Evolutionary conservation across 495 filamentous ascomycete genomes (phyloP), one percentile per base, ranked within the genome.

Genomic region (Hyaloscypha variabilis): DNA sequence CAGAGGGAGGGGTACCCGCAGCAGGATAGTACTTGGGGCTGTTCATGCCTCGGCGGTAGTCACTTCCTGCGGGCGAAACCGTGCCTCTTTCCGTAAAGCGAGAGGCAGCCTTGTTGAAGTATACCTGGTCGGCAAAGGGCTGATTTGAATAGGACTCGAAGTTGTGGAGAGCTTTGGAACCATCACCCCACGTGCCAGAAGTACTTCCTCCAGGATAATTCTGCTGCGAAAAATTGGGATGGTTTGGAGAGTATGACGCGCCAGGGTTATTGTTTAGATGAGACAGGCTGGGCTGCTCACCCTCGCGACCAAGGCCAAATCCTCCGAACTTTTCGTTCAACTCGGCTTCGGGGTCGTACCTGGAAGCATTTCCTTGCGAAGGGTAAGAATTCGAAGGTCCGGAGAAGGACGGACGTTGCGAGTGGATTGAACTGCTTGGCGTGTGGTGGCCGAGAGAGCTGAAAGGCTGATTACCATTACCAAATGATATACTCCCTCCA

Each of bases 21-120:
- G 63, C 46, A 34, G 67, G 63, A 19, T 82, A 77, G 67, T 85
- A 88, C 62, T 88, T 83, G 1, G 89, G 81, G 67, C 84, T 88
- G 54, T 82, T 83, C 6, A 46, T 46, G 39, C 39, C 39, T 23
- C 76, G 76, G 8, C 84, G 84, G 30, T 70, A 64, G 50, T 85
- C 81, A 68, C 78, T 84, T 17, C 83, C 85, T 1, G 81, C 80
- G 2, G 87, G 83, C 4, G 88, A 88, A 14, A 69, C 60, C n/a
- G 71, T 68, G 25, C 46, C 65, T 57, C 61, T 60, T 3, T 70
- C 61, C 77, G 76, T 6, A 76, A 74, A 29, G 73, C 78, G 31
- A 67, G 77, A 19, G 19, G 39, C 39, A 77, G 53, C 8, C 51
- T 66, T 71, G 65, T 64, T 68, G 34, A 69, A 69, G 55, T 69